Conservation (phyloP, 1,139 yeast species). For the Geotrichum restrictum region DNA sequence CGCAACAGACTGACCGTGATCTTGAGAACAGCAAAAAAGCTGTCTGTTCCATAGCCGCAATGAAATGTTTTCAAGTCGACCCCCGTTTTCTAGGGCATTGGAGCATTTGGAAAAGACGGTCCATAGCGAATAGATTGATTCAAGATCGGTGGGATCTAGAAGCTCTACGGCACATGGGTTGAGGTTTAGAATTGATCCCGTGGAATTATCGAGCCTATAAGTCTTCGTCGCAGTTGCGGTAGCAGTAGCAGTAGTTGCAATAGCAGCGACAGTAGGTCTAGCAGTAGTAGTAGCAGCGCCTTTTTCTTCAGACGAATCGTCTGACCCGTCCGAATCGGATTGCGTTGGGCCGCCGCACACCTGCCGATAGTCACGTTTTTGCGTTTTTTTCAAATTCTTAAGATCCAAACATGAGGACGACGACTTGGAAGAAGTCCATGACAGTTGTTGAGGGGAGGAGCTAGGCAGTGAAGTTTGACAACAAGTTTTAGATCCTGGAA, state of each 20-base stretch:
- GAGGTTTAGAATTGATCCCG: slow-evolving; percentile 30
- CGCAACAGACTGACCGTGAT: neutral
- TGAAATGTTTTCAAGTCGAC: slow-evolving; percentile 53
- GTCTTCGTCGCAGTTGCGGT: no score
- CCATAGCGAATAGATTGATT: slow-evolving; percentile 46
- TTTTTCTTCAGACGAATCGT: no score
- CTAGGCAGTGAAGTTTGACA: no score
- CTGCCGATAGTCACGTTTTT: slow-evolving; percentile 1
- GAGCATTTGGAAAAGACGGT: slow-evolving; percentile 52
- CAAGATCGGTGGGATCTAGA: slow-evolving; percentile 44
- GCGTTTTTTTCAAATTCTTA: no score
- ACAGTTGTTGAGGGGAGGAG: no score
- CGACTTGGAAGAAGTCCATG: neutral
- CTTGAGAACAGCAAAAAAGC: slow-evolving; percentile 28
- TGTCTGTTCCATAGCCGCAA: slow-evolving; percentile 58
- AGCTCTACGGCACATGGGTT: slow-evolving; percentile 31
- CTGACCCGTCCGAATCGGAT: neutral
- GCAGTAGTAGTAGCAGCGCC: no score
- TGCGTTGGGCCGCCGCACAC: slow-evolving; percentile 4
- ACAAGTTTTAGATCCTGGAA: no score
- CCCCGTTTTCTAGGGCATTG: slow-evolving; percentile 50
- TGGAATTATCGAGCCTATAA: slow-evolving; percentile 4
- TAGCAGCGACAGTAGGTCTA: no score
- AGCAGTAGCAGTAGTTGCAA: no score
- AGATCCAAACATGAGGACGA: no score